Conservation (phyloP, 768 basidiomycete species). For the Asterophora parasitica region DNA sequence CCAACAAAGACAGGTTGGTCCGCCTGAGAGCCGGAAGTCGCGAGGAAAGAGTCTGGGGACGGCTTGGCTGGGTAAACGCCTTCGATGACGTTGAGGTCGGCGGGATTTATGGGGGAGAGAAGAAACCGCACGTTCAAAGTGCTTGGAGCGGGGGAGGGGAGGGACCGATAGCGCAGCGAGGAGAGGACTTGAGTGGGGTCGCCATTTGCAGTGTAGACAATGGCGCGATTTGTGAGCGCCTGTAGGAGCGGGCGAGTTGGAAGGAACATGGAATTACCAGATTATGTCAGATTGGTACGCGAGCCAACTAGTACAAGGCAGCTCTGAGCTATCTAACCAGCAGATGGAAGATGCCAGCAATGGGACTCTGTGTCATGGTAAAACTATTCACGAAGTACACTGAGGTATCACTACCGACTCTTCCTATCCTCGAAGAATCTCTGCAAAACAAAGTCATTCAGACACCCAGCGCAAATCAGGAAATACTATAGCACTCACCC, state of each 20-base stretch:
- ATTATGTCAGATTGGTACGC: too few relatives aligned
- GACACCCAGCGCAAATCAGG: background rate
- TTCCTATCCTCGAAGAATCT: slow-evolving; percentile 87
- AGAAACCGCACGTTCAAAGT: slow-evolving; percentile 64
- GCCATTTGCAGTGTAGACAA: slow-evolving; percentile 61
- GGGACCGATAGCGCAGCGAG: slow-evolving; percentile 44
- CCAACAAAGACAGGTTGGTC: slow-evolving; percentile 48
- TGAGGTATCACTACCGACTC: slow-evolving; percentile 42
- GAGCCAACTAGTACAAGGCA: too few relatives aligned
- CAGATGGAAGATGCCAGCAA: too few relatives aligned
- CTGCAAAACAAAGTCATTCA: slow-evolving; percentile 30
- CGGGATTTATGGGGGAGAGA: slow-evolving; percentile 75
- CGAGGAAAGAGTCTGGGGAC: slow-evolving; percentile 29
- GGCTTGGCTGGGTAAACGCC: slow-evolving; percentile 78
- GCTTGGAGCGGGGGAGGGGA: slow-evolving; percentile 49
- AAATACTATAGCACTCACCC: slow-evolving; percentile 43
- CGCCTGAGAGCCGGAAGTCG: slow-evolving; percentile 23
- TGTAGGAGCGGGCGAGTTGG: too few relatives aligned
- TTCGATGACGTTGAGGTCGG: slow-evolving; percentile 77
- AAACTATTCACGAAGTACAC: too few relatives aligned
- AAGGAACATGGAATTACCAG: too few relatives aligned
- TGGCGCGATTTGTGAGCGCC: slow-evolving; percentile 43
- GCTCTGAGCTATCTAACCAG: too few relatives aligned
- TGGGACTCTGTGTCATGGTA: too few relatives aligned
- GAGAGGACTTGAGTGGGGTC: slow-evolving; percentile 57